These are phyloP conservation scores for Allomyces macrogynus DNA, from an alignment of 192 early-diverging fungal genomes.

Conservation along the genomic window DNA sequence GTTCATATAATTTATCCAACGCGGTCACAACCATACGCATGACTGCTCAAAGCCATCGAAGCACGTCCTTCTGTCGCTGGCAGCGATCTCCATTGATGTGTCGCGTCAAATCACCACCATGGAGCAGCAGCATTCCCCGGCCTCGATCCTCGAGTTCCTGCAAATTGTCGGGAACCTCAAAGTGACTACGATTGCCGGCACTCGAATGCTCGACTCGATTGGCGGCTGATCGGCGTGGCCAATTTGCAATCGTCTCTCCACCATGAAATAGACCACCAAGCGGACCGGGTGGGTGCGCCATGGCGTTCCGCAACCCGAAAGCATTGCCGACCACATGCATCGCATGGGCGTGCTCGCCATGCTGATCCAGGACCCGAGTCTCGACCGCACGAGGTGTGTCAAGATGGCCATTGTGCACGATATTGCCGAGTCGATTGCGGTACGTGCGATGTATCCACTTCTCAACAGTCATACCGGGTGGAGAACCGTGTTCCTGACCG, in stretches of 20 bases:
- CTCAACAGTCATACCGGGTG: neutral
- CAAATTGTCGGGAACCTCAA: constrained; percentile 64
- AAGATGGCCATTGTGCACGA: constrained; percentile 92
- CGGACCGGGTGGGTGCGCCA: constrained; percentile 79
- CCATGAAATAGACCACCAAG: constrained; percentile 47
- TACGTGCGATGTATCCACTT: constrained; percentile 8
- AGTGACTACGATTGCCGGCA: constrained; percentile 12
- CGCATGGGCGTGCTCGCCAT: constrained; percentile 80
- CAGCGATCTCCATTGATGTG: neutral
- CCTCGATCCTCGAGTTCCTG: constrained; percentile 41
- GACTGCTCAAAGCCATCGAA: no score
- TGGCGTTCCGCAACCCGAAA: constrained; percentile 49
- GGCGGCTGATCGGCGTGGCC: no score
- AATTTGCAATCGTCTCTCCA: neutral
- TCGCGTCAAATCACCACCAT: neutral
- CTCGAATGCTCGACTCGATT: neutral
- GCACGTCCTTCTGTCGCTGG: no score
- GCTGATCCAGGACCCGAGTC: constrained; percentile 45
- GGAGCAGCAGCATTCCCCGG: neutral
- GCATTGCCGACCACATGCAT: constrained; percentile 90
- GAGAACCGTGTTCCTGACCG: neutral
- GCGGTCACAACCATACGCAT: neutral
- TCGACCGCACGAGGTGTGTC: constrained; percentile 49
- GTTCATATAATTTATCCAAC: neutral
- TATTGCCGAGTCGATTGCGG: constrained; percentile 63